These are phyloP conservation scores for Graphilbum sp. DNA, from an alignment of 2,329 filamentous ascomycete genomes.

Conservation along the genomic window DNA sequence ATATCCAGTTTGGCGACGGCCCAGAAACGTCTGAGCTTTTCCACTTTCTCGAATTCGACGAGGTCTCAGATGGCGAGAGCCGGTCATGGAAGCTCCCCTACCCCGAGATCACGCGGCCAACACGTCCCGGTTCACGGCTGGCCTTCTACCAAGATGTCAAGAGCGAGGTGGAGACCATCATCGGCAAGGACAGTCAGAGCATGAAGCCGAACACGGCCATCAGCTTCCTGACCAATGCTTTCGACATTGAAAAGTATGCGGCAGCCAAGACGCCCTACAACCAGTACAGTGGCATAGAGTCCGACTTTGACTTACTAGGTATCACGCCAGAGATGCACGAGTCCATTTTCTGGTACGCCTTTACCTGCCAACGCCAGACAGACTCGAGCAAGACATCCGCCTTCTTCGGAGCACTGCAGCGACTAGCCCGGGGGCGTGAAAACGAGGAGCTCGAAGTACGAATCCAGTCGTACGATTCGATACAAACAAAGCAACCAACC, in stretches of 20 bases:
- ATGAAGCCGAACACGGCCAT: constrained; percentile 14
- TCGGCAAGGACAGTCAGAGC: constrained; percentile 11
- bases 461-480: constrained; percentile 8
- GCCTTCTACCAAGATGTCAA: constrained; percentile 33
- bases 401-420: constrained; percentile 9
- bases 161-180: constrained; percentile 27
- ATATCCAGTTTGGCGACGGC: constrained; percentile 30
- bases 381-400: constrained; percentile 6
- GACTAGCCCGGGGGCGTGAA: constrained; percentile 10
- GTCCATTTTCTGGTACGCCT: constrained; percentile 14
- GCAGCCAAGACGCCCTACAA: neutral
- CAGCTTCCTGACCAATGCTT: constrained; percentile 6
- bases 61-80: constrained; percentile 21
- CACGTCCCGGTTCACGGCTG: constrained; percentile 23
- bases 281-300: constrained; percentile 1
- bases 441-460: constrained; percentile 9
- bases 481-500: constrained; percentile 4
- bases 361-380: constrained; percentile 11
- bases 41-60: constrained; percentile 29
- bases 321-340: constrained; percentile 11
- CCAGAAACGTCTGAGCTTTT: constrained; percentile 32
- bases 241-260: constrained; percentile 8
- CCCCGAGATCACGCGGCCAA: constrained; percentile 21
- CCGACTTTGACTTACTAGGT: constrained; percentile 12
- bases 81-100: constrained; percentile 21